These are phyloP conservation scores for Pichia occidentalis DNA, from an alignment of 805 yeast species.

Conservation along the genomic window DNA sequence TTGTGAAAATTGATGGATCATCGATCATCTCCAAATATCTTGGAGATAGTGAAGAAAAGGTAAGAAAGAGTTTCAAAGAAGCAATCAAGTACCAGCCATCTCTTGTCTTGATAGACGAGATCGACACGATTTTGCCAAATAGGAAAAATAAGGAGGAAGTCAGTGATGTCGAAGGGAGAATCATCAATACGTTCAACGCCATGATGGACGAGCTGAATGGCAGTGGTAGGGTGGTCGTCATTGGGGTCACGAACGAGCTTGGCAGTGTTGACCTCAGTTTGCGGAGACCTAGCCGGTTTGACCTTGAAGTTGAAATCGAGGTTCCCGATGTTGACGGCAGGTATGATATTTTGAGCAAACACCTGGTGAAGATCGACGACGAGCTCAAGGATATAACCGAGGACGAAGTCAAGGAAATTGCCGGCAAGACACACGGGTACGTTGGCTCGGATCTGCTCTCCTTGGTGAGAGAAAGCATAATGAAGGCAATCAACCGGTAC, in stretches of 20 bases:
- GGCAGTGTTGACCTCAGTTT: conserved; percentile 86
- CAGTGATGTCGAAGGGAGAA: conserved; percentile 85
- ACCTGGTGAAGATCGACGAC: conserved; percentile 46
- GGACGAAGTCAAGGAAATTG: conserved; percentile 54
- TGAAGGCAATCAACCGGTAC: conserved; percentile 70
- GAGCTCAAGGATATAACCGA: conserved; percentile 41
- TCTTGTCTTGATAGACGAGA: conserved; percentile 83
- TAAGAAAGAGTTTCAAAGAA: conserved; percentile 78
- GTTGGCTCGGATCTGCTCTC: conserved; percentile 96
- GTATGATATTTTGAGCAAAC: conserved; percentile 59
- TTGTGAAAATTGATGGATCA: conserved; percentile 82
- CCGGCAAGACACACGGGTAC: conserved; percentile 86
- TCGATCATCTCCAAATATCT: conserved; percentile 86
- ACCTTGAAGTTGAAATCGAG: conserved; percentile 86
- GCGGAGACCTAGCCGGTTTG: conserved; percentile 89
- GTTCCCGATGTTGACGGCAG: conserved; percentile 86
- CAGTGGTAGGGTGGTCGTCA: conserved; percentile 50
- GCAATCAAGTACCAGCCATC: conserved; percentile 84
- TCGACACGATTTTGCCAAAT: conserved; percentile 86
- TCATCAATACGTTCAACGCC: conserved; percentile 81
- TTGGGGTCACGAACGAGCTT: conserved; percentile 93
- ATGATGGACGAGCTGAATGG: conserved; percentile 69
- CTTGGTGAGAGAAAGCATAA: conserved; percentile 78
- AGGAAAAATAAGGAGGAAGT: conserved; percentile 70
- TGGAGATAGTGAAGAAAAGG: conserved; percentile 87